Evolutionary conservation across 495 filamentous ascomycete genomes (phyloP).

Genomic region (Tuber magnatum): DNA sequence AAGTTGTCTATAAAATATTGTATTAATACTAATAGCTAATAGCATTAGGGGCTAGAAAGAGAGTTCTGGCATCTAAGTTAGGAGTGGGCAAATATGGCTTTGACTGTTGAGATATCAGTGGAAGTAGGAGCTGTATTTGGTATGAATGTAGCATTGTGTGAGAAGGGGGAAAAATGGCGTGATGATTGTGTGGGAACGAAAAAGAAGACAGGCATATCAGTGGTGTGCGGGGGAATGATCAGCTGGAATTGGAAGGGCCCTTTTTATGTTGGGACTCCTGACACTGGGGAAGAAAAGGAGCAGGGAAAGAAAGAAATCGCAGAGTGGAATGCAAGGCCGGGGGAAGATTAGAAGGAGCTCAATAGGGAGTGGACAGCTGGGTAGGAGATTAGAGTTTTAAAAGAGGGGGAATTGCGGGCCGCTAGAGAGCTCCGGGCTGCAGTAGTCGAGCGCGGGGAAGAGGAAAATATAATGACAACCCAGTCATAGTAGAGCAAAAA

Average conservation of each 20-base stretch:
- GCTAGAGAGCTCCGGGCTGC: not conserved
- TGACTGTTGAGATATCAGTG: not conserved
- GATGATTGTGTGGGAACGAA: no score
- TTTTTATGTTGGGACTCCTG: not conserved
- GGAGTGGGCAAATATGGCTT: not conserved
- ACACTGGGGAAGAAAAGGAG: not conserved
- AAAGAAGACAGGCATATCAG: not conserved
- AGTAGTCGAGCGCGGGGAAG: not conserved
- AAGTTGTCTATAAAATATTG: no score
- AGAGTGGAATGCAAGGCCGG: not conserved
- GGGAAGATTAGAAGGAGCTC: not conserved
- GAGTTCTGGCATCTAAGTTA: no score
- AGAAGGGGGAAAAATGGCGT: not conserved
- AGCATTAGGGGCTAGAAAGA: no score
- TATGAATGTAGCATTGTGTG: not conserved
- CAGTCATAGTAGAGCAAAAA: not conserved
- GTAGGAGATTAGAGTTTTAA: not conserved
- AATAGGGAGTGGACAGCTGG: not conserved
- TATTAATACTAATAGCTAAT: no score
- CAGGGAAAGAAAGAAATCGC: not conserved
- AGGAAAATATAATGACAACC: not conserved
- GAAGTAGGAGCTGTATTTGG: not conserved
- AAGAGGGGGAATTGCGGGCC: not conserved
- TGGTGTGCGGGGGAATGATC: slow-evolving; percentile 11
- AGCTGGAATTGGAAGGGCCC: not conserved